These are phyloP conservation scores for Hippophae tibetana DNA, from an alignment of 306 rosid species.

Conservation along the genomic window DNA sequence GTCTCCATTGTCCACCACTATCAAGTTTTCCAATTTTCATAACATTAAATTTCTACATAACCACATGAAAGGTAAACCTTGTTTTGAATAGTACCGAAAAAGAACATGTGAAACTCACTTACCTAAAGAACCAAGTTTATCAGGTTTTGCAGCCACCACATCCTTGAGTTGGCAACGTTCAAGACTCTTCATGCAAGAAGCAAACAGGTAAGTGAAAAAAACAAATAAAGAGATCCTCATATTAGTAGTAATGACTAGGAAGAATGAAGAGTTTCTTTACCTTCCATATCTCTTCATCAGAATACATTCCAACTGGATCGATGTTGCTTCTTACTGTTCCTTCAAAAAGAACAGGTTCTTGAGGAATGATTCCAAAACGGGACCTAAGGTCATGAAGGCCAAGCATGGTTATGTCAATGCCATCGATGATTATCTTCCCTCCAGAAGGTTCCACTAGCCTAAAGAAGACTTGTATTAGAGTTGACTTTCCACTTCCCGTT, in stretches of 20 bases:
- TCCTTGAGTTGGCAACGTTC: constrained; percentile 95
- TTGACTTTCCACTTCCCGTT: constrained; percentile 93
- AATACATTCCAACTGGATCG: constrained; percentile 58
- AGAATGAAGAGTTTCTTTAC: constrained; percentile 18
- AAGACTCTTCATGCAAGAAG: constrained; percentile 40
- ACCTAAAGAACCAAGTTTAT: constrained; percentile 76
- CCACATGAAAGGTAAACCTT: too few species aligned
- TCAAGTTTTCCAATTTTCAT: not conserved
- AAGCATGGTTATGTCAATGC: constrained; percentile 51
- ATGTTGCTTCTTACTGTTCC: constrained; percentile 87
- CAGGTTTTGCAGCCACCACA: constrained; percentile 66
- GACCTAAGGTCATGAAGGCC: constrained; percentile 96
- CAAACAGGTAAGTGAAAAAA: not conserved
- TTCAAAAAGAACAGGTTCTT: constrained; percentile 96
- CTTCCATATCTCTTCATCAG: constrained; percentile 97
- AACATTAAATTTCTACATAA: not conserved
- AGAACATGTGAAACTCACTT: not conserved
- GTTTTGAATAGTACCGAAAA: too few species aligned
- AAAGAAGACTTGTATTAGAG: constrained; percentile 83
- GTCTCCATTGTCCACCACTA: constrained; percentile 82
- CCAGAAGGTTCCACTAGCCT: constrained; percentile 93
- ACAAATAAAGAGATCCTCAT: not conserved
- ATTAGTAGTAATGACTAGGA: too few species aligned
- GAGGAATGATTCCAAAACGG: constrained; percentile 92
- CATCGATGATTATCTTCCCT: constrained; percentile 76